Evolutionary conservation across 2,329 filamentous ascomycete species (phyloP).

Genomic region (Penicillium sp.): DNA sequence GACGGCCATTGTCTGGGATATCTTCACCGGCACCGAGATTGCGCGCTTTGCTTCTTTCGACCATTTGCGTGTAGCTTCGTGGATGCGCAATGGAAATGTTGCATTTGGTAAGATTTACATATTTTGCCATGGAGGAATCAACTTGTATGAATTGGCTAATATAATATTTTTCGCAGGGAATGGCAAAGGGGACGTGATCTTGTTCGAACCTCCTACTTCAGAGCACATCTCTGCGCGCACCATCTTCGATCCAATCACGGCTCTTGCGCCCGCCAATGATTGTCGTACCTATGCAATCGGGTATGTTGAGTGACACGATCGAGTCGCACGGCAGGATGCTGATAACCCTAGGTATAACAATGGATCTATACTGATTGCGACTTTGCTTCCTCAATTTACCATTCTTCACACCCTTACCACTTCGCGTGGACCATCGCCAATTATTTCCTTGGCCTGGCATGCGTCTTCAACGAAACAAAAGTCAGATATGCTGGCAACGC

Average conservation of each 20-base stretch:
- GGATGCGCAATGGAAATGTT: slow-evolving; percentile 97
- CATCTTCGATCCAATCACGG: slow-evolving; percentile 92
- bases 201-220: slow-evolving; percentile 89
- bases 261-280: slow-evolving; percentile 81
- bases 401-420: slow-evolving; percentile 91
- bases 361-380: slow-evolving; percentile 86
- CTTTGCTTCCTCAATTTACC: slow-evolving; percentile 84
- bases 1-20: slow-evolving; percentile 94
- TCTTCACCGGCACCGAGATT: slow-evolving; percentile 85
- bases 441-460: slow-evolving; percentile 88
- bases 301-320: slow-evolving; percentile 49
- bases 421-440: slow-evolving; percentile 76
- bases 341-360: slow-evolving; percentile 71
- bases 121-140: not conserved
- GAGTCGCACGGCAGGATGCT: not conserved
- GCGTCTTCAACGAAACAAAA: slow-evolving; percentile 93
- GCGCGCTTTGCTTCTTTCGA: slow-evolving; percentile 92
- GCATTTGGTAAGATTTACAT: slow-evolving; percentile 72
- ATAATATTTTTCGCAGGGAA: slow-evolving; percentile 62
- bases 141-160: slow-evolving; percentile 15
- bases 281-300: slow-evolving; percentile 95
- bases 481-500: slow-evolving; percentile 94
- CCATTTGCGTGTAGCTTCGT: slow-evolving; percentile 75
- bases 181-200: slow-evolving; percentile 82
- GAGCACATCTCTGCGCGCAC: slow-evolving; percentile 90